Evolutionary conservation across 805 yeast species (phyloP).

Genomic region (Candida nonsorbophila): DNA sequence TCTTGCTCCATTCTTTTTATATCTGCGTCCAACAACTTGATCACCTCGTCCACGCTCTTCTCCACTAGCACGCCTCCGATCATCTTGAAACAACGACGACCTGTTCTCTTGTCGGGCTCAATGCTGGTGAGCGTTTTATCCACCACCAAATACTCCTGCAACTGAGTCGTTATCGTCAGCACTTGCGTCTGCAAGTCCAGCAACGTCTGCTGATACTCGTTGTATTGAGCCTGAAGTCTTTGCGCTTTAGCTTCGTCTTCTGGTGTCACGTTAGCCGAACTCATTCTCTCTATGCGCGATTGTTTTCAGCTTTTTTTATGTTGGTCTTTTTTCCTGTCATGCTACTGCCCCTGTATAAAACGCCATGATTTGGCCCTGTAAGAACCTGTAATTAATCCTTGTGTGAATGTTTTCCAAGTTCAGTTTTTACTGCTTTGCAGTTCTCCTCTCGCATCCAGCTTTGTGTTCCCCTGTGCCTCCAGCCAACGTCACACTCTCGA

Average conservation of each 20-base stretch:
- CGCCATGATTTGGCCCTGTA: no score
- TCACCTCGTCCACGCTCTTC: constrained; percentile 72
- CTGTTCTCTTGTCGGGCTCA: constrained; percentile 28
- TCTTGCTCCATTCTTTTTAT: constrained; percentile 16
- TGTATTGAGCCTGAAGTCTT: constrained; percentile 36
- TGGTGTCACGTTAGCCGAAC: no score
- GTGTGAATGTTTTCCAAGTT: no score
- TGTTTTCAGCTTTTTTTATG: no score
- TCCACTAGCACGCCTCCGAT: constrained; percentile 89
- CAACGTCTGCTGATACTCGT: constrained; percentile 32
- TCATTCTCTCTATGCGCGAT: no score
- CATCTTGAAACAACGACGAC: constrained; percentile 86
- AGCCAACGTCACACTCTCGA: no score
- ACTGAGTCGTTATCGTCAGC: constrained; percentile 27
- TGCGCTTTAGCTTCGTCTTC: constrained; percentile 32
- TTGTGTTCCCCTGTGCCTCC: no score
- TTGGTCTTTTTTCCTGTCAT: no score
- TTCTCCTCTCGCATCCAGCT: no score
- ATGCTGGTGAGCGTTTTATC: constrained; percentile 34
- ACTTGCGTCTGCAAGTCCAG: constrained; percentile 34
- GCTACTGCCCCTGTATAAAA: no score
- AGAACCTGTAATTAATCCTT: no score
- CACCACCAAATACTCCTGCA: constrained; percentile 37
- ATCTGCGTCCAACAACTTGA: constrained; percentile 21
- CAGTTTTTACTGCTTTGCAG: no score